Base-by-base conservation (phyloP, 2,329 filamentous ascomycete genomes). In the Coniochaeta prunicola region DNA sequence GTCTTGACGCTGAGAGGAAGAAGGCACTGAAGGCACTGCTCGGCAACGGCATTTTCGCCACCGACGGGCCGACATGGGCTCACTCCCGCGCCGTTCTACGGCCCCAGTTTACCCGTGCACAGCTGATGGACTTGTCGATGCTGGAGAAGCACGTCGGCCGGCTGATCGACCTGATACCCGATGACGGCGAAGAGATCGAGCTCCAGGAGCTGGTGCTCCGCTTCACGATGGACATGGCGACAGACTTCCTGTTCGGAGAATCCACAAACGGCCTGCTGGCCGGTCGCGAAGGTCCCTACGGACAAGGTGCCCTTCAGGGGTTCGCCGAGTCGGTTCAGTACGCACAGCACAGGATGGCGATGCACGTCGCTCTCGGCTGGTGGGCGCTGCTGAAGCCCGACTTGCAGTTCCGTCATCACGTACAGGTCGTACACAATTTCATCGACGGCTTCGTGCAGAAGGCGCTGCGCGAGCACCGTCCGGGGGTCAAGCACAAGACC, bases 81-180 rank as follows among this genome's bases (percentile, higher is more conserved):
- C 72, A 76, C n/a, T 76, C 77, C 0, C 73, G 81, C 13, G 73
- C 77, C 5, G 72, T 83, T 64, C 73, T 86, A 19, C 71, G 80
- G 15, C 83, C 83, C 0, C 77, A 78, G 62, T 84, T 84, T 61
- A 75, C 77, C 17, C 72, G 78, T n/a, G 75, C 80, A 59, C 79
- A 83, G 68, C 75, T 83, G 36, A 85, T 87, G 36, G 88, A 93
- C 69, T 76, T 93, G 26, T 77, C 85, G 38, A 84, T 86, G 53
- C 86, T 91, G 64, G 89, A 92, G 68, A 76, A 78, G 19, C 89
- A 93, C 69, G 78, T 90, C 13, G 75, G 81, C 59, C 77, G 83
- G 36, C 74, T 87, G 45, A 73, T 91, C 56, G 72, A 81, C 31
- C 77, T 78, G 5, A 78, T 91, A 5, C 85, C 86, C 0, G 70